Base-by-base conservation (phyloP, 2,329 filamentous ascomycete genomes). In the Penicillium corylophilum region DNA sequence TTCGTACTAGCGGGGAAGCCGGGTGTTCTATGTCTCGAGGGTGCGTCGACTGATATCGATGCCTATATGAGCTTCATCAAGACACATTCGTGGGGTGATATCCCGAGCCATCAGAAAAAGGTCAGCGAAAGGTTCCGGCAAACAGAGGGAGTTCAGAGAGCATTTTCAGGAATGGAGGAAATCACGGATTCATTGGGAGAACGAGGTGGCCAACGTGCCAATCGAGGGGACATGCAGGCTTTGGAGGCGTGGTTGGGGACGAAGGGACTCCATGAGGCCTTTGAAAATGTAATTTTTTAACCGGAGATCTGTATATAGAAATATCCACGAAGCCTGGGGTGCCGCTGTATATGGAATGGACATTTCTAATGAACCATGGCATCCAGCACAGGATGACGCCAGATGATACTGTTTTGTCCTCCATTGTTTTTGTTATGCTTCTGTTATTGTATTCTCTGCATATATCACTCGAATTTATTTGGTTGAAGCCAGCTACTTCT, bases 21-120 rank as follows among this genome's bases (percentile, higher is more conserved):
- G 0, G 82, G 82, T 0, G 61, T 70, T 4, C 52, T 70, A 39
- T 70, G 67, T 50, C 59, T 70, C 5, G 67, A 70, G 50, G 2
- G 69, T 77, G 63, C 48, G 0, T 78, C 79, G 0, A 44, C 59
- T 7, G 63, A 71, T 23, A 75, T 85, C 2, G 82, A 85, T 50
- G 77, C 76, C 9, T 85, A 83, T 57, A 85, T 85, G 82, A 79
- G 74, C 24, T 84, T 81, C 50, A 84, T 85, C 69, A 84, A 84
- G 67, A 84, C 81, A 5, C 79, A 84, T 57, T 82, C 79, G 47
- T 85, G 82, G 82, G 78, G 81, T 0, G 82, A 85, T 63, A 84
- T 85, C 5, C 82, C 82, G 0, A 74, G 79, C 16, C 76, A 83
- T 51, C 82, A 85, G 55, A 85, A 85, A 57, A 85, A 85, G 59